These are phyloP conservation scores for Taiozyma sp. DNA, from an alignment of 1,139 yeast species.

Conservation along the genomic window DNA sequence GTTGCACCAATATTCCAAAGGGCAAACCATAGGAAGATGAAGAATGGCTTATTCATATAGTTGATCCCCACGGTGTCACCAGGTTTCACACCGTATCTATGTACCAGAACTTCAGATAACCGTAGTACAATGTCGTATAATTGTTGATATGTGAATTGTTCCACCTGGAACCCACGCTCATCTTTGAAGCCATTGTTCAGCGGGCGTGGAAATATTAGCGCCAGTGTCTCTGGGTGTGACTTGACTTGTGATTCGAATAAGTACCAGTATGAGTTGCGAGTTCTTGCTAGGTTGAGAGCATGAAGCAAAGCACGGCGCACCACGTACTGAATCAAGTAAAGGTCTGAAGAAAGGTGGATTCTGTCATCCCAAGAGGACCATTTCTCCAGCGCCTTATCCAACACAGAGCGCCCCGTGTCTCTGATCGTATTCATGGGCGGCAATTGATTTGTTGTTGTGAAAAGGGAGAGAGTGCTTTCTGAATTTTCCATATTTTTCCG, in stretches of 20 bases:
- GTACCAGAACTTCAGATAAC: constrained; percentile 57
- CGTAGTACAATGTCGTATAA: constrained; percentile 59
- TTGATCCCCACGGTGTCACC: constrained; percentile 73
- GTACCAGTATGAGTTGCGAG: constrained; percentile 63
- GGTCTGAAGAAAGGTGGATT: constrained; percentile 26
- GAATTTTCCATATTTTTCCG: neutral
- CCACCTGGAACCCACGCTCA: constrained; percentile 55
- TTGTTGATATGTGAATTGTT: constrained; percentile 62
- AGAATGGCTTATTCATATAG: constrained; percentile 80
- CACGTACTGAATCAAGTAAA: constrained; percentile 23
- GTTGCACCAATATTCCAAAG: constrained; percentile 89
- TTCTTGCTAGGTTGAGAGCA: constrained; percentile 26
- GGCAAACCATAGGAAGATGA: constrained; percentile 75
- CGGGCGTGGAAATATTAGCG: constrained; percentile 63
- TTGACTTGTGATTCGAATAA: constrained; percentile 47
- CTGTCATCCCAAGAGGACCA: constrained; percentile 6
- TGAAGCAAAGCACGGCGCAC: constrained; percentile 19
- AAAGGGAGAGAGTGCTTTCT: neutral
- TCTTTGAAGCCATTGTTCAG: constrained; percentile 24
- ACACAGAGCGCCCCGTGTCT: neutral
- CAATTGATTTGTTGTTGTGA: neutral
- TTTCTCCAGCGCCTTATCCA: neutral
- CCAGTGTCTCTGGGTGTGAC: constrained; percentile 46
- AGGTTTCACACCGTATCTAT: constrained; percentile 57
- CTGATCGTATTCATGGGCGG: constrained; percentile 4